Base-by-base conservation (phyloP, 148 eudicot species). In the Cornus florida region DNA sequence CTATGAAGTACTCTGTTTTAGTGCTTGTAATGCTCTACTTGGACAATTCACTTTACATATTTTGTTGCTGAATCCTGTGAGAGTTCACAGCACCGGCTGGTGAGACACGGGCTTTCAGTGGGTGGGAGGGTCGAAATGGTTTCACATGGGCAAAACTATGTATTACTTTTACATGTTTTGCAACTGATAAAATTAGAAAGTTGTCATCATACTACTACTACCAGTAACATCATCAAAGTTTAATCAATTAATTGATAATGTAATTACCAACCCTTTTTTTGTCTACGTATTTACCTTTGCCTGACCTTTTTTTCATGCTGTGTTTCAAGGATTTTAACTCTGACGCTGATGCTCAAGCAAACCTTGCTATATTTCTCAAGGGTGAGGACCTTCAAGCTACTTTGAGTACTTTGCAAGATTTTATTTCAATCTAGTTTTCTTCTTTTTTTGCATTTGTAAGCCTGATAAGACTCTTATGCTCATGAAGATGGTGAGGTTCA, bases 301-400 rank as follows among this genome's bases (percentile, higher is more conserved):
- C 66, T 62, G 24, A 62, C 66, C 66, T 6, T 62, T 62, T 19
- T 28, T 13, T 20, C 46, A 22, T 77, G 8, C n/a, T 33, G 16
- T 65, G 64, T 24, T 69, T 73, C 11, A 84, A 94, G 98, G 96
- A 84, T 20, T 87, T 84, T 75, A 94, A 94, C 79, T 79, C 92
- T 39, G 97, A 86, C 20, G 98, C 98, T 38, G 98, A 94, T 83
- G 90, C 84, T 32, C 93, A 90, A 84, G 98, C 96, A 80, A 92
- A 92, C 74, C 84, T 73, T 56, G 98, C 89, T 62, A 69, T 89
- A 69, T 67, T 67, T 67, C 92, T 94, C 17, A 86, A 74, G 79
- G 84, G 96, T 90, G 76, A 83, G 83, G 69, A 71, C 72, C 73
- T 31, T 23, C 2, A 76, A 33, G 28, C 66, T 24, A 53, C 24